A percentile compares a stretch with the other conserved stretches of the same genome.
phyloP scores from a whole-genome alignment of 139 green algal genomes.

The Chlorella ohadii region DNA sequence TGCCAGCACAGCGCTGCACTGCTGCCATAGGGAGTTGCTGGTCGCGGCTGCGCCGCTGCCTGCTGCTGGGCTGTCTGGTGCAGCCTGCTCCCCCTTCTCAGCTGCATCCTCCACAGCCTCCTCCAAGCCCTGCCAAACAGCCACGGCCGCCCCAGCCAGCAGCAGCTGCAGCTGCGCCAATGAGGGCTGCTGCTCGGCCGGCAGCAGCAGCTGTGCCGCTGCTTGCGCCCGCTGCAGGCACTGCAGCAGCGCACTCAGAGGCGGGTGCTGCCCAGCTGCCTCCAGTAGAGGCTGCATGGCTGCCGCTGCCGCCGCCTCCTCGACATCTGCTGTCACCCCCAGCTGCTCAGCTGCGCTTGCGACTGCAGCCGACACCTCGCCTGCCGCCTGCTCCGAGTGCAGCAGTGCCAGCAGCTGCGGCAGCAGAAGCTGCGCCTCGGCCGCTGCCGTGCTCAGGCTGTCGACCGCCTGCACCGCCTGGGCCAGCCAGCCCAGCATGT shows the following conservation, averaged over 20 bases:
- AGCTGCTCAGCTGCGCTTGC: background rate
- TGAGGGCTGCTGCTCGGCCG: background rate
- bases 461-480: constrained; percentile 34
- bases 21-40: background rate
- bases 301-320: background rate
- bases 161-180: constrained; percentile 14
- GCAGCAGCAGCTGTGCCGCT: constrained; percentile 13
- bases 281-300: constrained; percentile 11
- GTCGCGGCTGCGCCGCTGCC: background rate
- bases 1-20: background rate
- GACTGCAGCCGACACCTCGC: background rate
- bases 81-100: background rate
- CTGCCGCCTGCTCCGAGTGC: background rate
- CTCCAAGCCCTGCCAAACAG: constrained; percentile 1
- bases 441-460: constrained; percentile 10
- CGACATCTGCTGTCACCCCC: background rate
- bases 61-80: background rate
- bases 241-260: constrained; percentile 13
- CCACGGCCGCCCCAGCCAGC: background rate
- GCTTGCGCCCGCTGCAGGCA: constrained; percentile 22
- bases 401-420: constrained; percentile 21
- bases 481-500: constrained; percentile 29
- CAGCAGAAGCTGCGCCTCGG: constrained; percentile 40
- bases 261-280: constrained; percentile 10
- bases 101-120: background rate